These are phyloP conservation scores for Backusella mclennaniae DNA, from an alignment of 192 early-diverging fungal species.

Conservation along the genomic window DNA sequence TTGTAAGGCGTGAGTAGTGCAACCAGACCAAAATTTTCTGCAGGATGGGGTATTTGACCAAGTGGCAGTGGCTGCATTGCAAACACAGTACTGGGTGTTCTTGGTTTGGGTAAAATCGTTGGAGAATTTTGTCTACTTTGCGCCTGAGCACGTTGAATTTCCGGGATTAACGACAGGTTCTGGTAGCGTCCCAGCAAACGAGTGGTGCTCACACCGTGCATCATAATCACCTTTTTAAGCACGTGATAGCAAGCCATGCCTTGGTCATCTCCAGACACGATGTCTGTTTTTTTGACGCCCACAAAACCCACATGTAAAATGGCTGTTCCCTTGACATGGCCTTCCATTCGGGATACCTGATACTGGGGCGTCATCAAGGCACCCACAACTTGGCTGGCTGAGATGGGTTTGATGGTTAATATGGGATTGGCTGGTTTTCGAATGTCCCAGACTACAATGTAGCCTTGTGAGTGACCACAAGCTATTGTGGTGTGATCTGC, in stretches of 20 bases:
- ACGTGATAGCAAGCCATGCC: constrained; percentile 63
- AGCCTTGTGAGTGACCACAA: constrained; percentile 51
- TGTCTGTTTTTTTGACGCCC: constrained; percentile 51
- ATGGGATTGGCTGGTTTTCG: constrained; percentile 42
- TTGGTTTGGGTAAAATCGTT: constrained; percentile 32
- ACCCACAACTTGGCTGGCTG: constrained; percentile 42
- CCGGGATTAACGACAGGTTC: constrained; percentile 24
- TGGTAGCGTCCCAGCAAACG: constrained; percentile 56
- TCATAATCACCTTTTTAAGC: constrained; percentile 59
- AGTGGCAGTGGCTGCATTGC: constrained; percentile 54
- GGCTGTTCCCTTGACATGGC: constrained; percentile 54
- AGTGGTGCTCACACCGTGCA: constrained; percentile 56
- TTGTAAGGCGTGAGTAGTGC: constrained; percentile 60
- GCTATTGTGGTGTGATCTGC: constrained; percentile 55
- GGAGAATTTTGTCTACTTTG: not conserved
- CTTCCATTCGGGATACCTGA: constrained; percentile 42
- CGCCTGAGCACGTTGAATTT: not conserved
- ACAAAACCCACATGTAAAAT: constrained; percentile 59
- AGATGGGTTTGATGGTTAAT: constrained; percentile 51
- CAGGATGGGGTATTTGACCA: constrained; percentile 53
- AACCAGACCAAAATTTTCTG: constrained; percentile 57
- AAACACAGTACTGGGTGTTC: constrained; percentile 58
- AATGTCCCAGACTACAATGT: constrained; percentile 59
- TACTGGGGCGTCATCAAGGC: not conserved
- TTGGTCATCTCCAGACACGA: constrained; percentile 56